Base-by-base conservation (phyloP, 2,329 filamentous ascomycete genomes). In the Alternaria panax region DNA sequence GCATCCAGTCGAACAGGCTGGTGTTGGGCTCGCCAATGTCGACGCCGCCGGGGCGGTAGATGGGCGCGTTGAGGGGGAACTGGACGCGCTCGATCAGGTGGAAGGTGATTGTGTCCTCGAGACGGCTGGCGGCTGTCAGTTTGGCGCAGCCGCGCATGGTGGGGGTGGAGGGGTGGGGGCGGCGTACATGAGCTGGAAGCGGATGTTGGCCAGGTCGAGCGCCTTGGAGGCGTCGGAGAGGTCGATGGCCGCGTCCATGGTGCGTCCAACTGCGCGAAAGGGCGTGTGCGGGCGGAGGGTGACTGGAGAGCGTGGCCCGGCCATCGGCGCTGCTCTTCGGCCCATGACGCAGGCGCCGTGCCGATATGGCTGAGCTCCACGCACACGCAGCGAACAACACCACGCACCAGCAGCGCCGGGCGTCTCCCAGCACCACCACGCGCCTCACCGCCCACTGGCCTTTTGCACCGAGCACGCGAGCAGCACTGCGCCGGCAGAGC, bases 51-150 rank as follows among this genome's bases (percentile, higher is more conserved):
- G 92, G 86, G 12, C 82, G 79, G 82, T 99, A 99, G 79, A 98
- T 93, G 72, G 89, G 92, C 75, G 86, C 84, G 82, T 97, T 98
- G 66, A 96, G 86, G 4, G 94, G 92, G 79, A 98, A 99, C 79
- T 99, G 95, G n/a, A 94, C 94, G 40, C 95, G 90, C 81, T 99
- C 95, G 74, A 98, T 98, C 38, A 99, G 85, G 80, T 97, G 91
- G 80, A 96, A 97, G 67, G 92, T 96, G 75, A 99, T 98, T 62
- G 94, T 98, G 76, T 99, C 95, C 82, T 99, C 95, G 18, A 98
- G 86, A 20, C 95, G 95, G 74, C 95, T 99, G 73, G 50, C 7
- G 16, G 36, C 8, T 27, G 63, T 74, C 51, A 75, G 69, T 36
- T 27, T 41, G 42, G 18, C 45, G 38, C 24, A 24, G 14, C 16